Evolutionary conservation across 2,329 filamentous ascomycete species (phyloP).

Genomic region (Colletotrichum musicola): DNA sequence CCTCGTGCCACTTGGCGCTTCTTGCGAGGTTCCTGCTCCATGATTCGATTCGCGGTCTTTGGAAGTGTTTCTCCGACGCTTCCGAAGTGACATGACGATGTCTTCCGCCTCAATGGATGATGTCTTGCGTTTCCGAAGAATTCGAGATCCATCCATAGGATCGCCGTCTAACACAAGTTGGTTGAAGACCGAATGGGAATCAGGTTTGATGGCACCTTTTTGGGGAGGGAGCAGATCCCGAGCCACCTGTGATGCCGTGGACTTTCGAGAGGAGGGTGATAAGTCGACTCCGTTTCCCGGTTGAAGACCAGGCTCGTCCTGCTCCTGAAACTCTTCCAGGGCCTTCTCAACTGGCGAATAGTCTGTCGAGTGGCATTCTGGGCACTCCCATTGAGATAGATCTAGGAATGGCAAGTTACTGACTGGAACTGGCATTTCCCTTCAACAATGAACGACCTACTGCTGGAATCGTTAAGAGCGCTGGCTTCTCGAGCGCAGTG

Average conservation of each 20-base stretch:
- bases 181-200: conserved; percentile 83
- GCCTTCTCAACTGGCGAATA: neutral
- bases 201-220: conserved; percentile 72
- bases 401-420: conserved; percentile 45
- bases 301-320: neutral
- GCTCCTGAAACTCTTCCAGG: neutral
- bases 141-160: conserved; percentile 80
- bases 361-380: conserved; percentile 53
- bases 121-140: conserved; percentile 86
- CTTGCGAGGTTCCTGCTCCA: conserved; percentile 50
- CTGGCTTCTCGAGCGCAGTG: conserved; percentile 85
- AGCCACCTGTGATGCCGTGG: conserved; percentile 74
- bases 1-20: conserved; percentile 45
- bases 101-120: conserved; percentile 77
- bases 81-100: conserved; percentile 63
- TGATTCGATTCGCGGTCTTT: conserved; percentile 55
- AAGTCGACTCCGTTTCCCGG: conserved; percentile 6
- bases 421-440: neutral
- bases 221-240: conserved; percentile 79
- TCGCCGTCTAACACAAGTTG: conserved; percentile 79
- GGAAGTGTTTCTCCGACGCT: conserved; percentile 63
- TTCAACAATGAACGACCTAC: conserved; percentile 59
- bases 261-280: conserved; percentile 61
- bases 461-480: conserved; percentile 53
- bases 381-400: conserved; percentile 63